These are phyloP conservation scores for Coemansia sp. DNA, from an alignment of 192 early-diverging fungal species.

Conservation along the genomic window DNA sequence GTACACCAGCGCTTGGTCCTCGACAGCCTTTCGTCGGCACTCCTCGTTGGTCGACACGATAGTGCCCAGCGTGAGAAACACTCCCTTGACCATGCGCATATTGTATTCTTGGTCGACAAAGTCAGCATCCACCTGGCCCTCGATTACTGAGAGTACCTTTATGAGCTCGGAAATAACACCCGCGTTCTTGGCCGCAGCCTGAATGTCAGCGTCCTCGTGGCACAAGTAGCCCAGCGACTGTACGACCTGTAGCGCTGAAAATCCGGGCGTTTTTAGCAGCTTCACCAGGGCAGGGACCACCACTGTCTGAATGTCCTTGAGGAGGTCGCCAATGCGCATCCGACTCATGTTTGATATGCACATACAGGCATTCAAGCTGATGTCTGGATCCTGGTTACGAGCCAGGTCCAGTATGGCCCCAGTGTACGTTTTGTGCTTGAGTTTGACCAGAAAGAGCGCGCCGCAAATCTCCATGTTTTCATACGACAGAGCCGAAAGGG, in stretches of 20 bases:
- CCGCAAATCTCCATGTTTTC: constrained; percentile 49
- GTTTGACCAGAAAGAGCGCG: constrained; percentile 23
- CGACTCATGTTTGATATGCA: constrained; percentile 49
- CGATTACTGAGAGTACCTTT: constrained; percentile 30
- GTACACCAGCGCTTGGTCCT: constrained; percentile 29
- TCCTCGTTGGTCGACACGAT: constrained; percentile 53
- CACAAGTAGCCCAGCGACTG: constrained; percentile 52
- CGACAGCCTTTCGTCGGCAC: constrained; percentile 40
- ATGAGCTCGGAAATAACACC: constrained; percentile 42
- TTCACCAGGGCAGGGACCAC: constrained; percentile 46
- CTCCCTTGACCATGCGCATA: constrained; percentile 19
- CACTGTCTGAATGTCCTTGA: constrained; percentile 27
- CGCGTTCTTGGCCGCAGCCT: constrained; percentile 43
- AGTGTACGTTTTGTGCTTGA: constrained; percentile 21
- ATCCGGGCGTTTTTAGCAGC: constrained; percentile 23
- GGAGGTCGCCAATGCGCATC: constrained; percentile 33
- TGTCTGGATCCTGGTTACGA: constrained; percentile 29
- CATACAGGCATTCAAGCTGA: constrained; percentile 43
- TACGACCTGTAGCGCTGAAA: constrained; percentile 23
- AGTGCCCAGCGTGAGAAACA: constrained; percentile 50
- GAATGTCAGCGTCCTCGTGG: constrained; percentile 55
- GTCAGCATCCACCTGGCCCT: constrained; percentile 28
- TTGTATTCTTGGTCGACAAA: constrained; percentile 45
- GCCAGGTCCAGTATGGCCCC: constrained; percentile 33
- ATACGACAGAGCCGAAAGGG: constrained; percentile 48